Base-by-base conservation (phyloP, 2,329 filamentous ascomycete species). In the Cladosporium halotolerans region DNA sequence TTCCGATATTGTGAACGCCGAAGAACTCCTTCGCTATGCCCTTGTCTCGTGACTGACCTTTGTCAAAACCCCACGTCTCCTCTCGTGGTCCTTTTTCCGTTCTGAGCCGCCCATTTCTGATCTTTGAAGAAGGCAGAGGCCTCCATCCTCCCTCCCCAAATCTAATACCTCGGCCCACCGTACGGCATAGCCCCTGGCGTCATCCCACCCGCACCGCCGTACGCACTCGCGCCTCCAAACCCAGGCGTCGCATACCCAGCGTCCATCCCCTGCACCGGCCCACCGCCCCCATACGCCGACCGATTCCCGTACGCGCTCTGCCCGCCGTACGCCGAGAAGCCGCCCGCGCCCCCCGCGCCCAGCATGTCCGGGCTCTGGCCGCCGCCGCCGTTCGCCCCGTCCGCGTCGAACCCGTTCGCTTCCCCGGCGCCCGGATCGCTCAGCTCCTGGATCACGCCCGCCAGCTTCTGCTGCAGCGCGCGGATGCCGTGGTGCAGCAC, bases 401-500 rank as follows among this genome's bases (percentile, higher is more conserved):
- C 69, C 14, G 45, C n/a, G 41, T 71, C 71, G 53, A 70, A 48
- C 1, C 82, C 85, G 61, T 80, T 59, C 81, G 81, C 55, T 79
- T 79, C 46, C 66, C 70, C 68, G 61, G 75, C 36, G 36, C 76
- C 77, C 48, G 80, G 79, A 59, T 56, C 61, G 51, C 79, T 77
- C 60, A 86, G 71, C 32, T 82, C 80, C 55, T 81, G 77, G 56
- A 96, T 85, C 38, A 96, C 81, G 3, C 79, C 79, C 2, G 91
- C 93, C 34, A 99, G 81, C 74, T 99, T 99, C 61, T 86, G 82
- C 70, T 97, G 93, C 53, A 99, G 76, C 28, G 89, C 86, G 58
- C 86, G 84, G 69, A 99, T 95, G 33, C 90, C 91, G 63, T 89
- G 84, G 63, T 91, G 85, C 48, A 99, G 83, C 62, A 97, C 93